These are phyloP conservation scores for Coemansia javaensis DNA, from an alignment of 192 early-diverging fungal genomes.

Conservation along the genomic window DNA sequence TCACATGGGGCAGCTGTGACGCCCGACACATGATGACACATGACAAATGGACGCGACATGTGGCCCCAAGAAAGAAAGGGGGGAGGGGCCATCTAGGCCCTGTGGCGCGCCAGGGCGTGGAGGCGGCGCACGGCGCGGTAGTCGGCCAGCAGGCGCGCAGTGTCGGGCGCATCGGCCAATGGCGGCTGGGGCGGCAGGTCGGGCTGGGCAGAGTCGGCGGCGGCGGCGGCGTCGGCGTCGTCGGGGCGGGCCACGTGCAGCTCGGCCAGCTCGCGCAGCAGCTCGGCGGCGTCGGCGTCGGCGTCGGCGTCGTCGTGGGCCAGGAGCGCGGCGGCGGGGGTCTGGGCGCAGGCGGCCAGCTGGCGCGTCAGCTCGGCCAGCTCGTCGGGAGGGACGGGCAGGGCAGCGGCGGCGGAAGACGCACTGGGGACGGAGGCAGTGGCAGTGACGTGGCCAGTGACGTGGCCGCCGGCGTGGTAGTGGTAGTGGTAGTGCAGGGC, in stretches of 20 bases:
- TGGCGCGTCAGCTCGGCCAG: conserved; percentile 15
- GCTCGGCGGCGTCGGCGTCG: background rate
- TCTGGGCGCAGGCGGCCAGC: conserved; percentile 4
- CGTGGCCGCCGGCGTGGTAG: conserved; percentile 20
- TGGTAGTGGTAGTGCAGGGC: conserved; percentile 24
- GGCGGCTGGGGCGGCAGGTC: too few species aligned
- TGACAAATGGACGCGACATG: too few species aligned
- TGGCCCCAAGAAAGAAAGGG: too few species aligned
- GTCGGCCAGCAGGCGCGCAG: too few species aligned
- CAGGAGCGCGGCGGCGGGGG: background rate
- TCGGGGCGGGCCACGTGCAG: conserved; percentile 8
- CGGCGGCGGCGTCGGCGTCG: background rate
- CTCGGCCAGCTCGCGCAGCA: conserved; percentile 23
- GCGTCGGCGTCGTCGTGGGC: background rate
- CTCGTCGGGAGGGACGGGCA: conserved; percentile 11
- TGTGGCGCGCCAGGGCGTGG: too few species aligned
- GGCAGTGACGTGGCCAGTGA: too few species aligned
- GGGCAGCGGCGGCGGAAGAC: conserved; percentile 6
- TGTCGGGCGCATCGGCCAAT: too few species aligned
- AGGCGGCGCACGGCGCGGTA: too few species aligned
- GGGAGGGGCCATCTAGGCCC: too few species aligned
- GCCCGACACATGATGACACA: too few species aligned
- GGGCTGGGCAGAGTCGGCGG: background rate
- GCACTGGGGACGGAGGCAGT: too few species aligned
- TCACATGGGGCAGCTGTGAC: too few species aligned